Evolutionary conservation across 257 asterid genomes (phyloP), one percentile per base, ranked within the genome.

Genomic region (Solanum bukasovii): DNA sequence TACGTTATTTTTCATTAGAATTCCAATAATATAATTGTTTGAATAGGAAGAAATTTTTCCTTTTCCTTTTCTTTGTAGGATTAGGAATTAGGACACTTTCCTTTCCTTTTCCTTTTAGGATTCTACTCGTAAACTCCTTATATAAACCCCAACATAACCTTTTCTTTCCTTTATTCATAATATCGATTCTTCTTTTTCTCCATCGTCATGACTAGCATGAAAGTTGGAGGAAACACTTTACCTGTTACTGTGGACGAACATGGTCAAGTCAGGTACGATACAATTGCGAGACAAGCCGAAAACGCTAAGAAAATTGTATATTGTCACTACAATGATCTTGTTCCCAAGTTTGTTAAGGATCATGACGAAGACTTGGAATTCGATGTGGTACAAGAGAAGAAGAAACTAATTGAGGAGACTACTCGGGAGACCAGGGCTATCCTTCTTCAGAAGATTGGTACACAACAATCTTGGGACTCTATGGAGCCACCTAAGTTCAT

Each of bases 381-480:
- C 63, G n/a, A 52, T 52, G 1, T 52, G 23, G n/a, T 52, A 52
- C 25, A 56, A 7, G 65, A 20, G 25, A 56, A 56, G n/a, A 56
- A 56, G 65, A 56, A 56, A 56, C 65, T 56, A 56, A 56, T 56
- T 0, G 65, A 56, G 25, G 5, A 56, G 94, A 75, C 93, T 92
- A 90, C 94, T n/a, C 94, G 92, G 56, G 98, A 95, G 88, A 96
- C 96, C 1, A 95, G 93, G 87, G 95, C 96, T 74, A 98, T 98
- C 4, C 93, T 96, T 37, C 95, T 96, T 29, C 98, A 96, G 91
- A 95, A 94, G 90, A 56, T 56, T 20, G 65, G 65, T 56, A 7
- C 25, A 56, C 25, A 56, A 20, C 65, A 56, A 56, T 56, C 5
- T 7, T 3, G 25, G 25, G 25, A 56, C 65, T 56, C 65, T 56